Evolutionary conservation across 2,329 filamentous ascomycete species (phyloP).

Genomic region (Cladophialophora bantiana): DNA sequence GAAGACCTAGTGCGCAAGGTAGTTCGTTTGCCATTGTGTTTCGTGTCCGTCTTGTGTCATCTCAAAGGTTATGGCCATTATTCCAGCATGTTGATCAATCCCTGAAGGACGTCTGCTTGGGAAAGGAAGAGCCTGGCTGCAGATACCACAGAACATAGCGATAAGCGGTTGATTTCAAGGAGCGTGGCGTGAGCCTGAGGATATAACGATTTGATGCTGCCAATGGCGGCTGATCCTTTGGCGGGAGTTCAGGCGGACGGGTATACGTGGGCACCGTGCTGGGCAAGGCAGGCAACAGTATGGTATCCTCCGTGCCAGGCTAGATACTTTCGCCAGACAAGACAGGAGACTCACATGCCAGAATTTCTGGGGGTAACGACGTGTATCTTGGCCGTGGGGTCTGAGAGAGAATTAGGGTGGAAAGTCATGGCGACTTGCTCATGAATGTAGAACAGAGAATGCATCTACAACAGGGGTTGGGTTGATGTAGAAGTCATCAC

Average conservation of each 20-base stretch:
- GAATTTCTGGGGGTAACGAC: constrained; percentile 52
- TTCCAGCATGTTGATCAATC: constrained; percentile 44
- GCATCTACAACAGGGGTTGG: not conserved
- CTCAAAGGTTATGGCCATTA: constrained; percentile 41
- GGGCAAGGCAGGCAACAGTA: constrained; percentile 52
- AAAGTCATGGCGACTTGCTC: constrained; percentile 26
- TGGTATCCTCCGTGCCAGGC: constrained; percentile 49
- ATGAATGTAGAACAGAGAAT: not conserved
- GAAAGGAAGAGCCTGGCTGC: constrained; percentile 46
- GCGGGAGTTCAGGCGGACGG: constrained; percentile 50
- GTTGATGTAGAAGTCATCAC: not conserved
- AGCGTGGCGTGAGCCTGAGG: constrained; percentile 43
- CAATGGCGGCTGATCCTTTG: constrained; percentile 45
- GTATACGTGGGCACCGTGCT: constrained; percentile 55
- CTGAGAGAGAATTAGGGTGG: constrained; percentile 42
- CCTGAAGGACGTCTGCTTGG: constrained; percentile 43
- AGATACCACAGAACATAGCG: constrained; percentile 53
- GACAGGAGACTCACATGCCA: constrained; percentile 12
- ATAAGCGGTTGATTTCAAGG: constrained; percentile 45
- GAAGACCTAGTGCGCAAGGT: constrained; percentile 42
- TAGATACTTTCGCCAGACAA: not conserved
- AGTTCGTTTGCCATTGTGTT: constrained; percentile 45
- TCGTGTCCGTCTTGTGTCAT: constrained; percentile 45
- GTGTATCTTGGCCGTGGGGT: constrained; percentile 51
- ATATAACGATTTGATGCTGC: constrained; percentile 45